Percentiles rank a stretch among this genome's conserved stretches.
phyloP scores from a whole-genome alignment of 2,329 filamentous ascomycete species.

The Coniochaeta hoffmannii region DNA sequence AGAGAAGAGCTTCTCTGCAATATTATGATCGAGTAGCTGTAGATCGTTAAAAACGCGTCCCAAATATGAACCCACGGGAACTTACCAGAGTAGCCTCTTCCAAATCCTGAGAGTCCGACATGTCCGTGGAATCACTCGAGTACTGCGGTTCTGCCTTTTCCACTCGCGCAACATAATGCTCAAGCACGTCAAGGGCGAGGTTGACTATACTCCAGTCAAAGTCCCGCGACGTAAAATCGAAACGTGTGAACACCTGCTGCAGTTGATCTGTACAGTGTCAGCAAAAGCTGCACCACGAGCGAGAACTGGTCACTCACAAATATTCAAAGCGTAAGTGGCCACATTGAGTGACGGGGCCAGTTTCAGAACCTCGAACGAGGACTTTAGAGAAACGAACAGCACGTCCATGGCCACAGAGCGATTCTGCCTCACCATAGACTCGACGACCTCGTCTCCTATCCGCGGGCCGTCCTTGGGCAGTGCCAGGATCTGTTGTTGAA shows the following conservation, averaged over 20 bases:
- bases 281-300: background rate
- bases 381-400: constrained; percentile 37
- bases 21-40: constrained; percentile 39
- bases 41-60: background rate
- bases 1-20: constrained; percentile 39
- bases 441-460: constrained; percentile 36
- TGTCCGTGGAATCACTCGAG: constrained; percentile 21
- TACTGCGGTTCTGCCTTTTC: constrained; percentile 33
- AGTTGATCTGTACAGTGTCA: constrained; percentile 31
- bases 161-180: constrained; percentile 37
- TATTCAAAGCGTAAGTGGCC: constrained; percentile 42
- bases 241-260: constrained; percentile 41
- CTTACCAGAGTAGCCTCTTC: constrained; percentile 41
- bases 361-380: constrained; percentile 44
- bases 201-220: constrained; percentile 42
- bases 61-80: constrained; percentile 3
- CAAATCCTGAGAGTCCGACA: constrained; percentile 23
- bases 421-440: constrained; percentile 43
- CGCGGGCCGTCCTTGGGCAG: constrained; percentile 37
- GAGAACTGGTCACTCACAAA: constrained; percentile 20
- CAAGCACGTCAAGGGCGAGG: constrained; percentile 37
- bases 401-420: constrained; percentile 46
- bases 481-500: constrained; percentile 45
- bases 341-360: constrained; percentile 36
- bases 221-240: constrained; percentile 32